Base-by-base conservation (phyloP, 106 monocot species). In the Phalaenopsis equestris region DNA sequence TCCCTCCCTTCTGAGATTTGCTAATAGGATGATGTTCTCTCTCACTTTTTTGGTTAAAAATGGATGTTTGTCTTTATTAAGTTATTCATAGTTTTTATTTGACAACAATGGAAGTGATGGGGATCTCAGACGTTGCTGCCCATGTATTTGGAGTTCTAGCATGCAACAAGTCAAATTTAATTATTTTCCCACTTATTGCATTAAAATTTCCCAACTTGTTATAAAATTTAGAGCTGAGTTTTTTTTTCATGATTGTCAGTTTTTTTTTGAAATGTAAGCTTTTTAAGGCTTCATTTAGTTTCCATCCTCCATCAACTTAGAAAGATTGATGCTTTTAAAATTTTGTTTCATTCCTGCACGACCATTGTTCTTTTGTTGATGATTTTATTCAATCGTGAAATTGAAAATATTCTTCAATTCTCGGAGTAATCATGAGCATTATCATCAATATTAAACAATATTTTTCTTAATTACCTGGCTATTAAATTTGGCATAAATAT, bases 211-310 rank as follows among this genome's bases (percentile, higher is more conserved):
- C 39, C 39, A 41, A 21, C 12, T 12, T 72, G 36, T 15, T 3
- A 10, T 72, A 41, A 72, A 36, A 72, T 72, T 41, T 72, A 15
- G 36, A 72, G 8, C 38, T 41, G 3, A 41, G 41, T 39, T 1
- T 41, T 39, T 72, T 39, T 41, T 39, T 41, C 38, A 6, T 39
- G 11, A 38, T 72, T 72, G 1, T 72, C 2, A 41, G 0, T 72
- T 72, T 52, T n/a, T n/a, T n/a, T 72, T 38, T 72, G 72, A 72
- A 72, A 72, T 9, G 64, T 65, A 52, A 24, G 24, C 64, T 24
- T 24, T 65, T 65, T 23, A 65, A 65, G 24, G 23, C 64, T 65
- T n/a, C 23, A 24, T 23, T 65, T 65, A 30, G 30, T 30, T 30
- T 30, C 0, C 30, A 30, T 48, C n/a, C 61, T 5, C 14, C 7